A percentile compares a stretch with the other conserved stretches of the same genome.
Evolutionary conservation across 2,329 filamentous ascomycete species (phyloP).

Genomic region (Tympanopsis confertula): DNA sequence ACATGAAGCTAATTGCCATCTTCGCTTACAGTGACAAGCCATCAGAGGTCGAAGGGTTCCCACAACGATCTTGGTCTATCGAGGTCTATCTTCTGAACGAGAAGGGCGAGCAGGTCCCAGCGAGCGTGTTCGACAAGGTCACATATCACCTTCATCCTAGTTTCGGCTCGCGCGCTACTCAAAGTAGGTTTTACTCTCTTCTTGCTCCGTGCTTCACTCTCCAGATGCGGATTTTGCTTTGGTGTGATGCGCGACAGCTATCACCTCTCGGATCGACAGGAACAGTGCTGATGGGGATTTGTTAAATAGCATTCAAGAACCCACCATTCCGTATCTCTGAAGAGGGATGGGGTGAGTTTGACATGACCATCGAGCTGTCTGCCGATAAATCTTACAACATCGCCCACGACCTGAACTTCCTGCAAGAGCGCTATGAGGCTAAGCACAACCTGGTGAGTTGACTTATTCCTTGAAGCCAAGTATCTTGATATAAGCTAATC

Average conservation of each 20-base stretch:
- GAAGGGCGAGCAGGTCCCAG: conserved; percentile 71
- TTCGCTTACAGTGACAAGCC: conserved; percentile 54
- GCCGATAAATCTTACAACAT: conserved; percentile 74
- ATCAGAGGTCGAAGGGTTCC: conserved; percentile 74
- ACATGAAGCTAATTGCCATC: conserved; percentile 4
- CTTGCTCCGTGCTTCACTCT: not conserved
- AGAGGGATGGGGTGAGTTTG: conserved; percentile 97
- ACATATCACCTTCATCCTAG: conserved; percentile 89
- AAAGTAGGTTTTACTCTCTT: conserved; percentile 50
- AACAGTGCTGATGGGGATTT: conserved; percentile 4
- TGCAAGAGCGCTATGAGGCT: conserved; percentile 67
- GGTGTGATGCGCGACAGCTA: not conserved
- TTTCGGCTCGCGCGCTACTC: conserved; percentile 67
- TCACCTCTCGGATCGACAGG: conserved; percentile 2
- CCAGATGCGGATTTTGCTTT: conserved; percentile 1
- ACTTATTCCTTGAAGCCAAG: conserved; percentile 2
- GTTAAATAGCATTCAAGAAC: conserved; percentile 57
- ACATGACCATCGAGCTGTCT: conserved; percentile 75
- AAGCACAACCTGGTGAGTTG: conserved; percentile 50
- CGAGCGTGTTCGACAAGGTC: conserved; percentile 81
- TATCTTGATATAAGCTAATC: not conserved
- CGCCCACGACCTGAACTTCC: conserved; percentile 86
- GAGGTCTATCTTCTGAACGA: conserved; percentile 76
- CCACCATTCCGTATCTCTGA: conserved; percentile 83
- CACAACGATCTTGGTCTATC: conserved; percentile 86